These are phyloP conservation scores for Leucosporidium scottii DNA, from an alignment of 768 basidiomycete genomes.

Conservation along the genomic window DNA sequence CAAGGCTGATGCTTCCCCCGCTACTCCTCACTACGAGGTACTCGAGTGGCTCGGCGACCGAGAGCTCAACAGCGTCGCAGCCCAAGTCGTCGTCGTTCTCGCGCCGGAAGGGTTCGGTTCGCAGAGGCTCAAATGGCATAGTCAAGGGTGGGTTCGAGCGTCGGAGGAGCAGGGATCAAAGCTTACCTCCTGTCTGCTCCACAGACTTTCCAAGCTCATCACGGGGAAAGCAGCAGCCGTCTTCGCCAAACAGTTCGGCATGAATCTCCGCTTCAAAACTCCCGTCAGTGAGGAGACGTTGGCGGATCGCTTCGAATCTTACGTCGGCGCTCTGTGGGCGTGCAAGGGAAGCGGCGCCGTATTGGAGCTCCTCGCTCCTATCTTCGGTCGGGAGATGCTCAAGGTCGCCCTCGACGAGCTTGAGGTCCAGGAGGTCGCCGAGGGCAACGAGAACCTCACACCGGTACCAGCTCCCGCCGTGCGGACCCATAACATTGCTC, in stretches of 20 bases:
- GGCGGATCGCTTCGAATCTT: not conserved
- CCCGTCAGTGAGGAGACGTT: not conserved
- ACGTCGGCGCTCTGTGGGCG: not conserved
- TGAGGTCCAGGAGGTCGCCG: no score
- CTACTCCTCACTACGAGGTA: not conserved
- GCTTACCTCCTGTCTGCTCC: not conserved
- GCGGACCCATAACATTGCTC: no score
- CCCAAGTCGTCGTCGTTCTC: not conserved
- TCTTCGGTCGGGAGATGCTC: not conserved
- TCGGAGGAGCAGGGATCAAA: no score
- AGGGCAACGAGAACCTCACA: no score
- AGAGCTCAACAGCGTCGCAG: not conserved
- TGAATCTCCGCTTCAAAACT: not conserved
- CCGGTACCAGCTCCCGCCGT: no score
- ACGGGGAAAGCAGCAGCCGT: not conserved
- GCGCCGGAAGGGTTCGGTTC: not conserved
- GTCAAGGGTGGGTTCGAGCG: not conserved
- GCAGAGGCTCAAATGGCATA: not conserved
- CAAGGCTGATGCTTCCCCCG: no score
- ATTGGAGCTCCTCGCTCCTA: not conserved
- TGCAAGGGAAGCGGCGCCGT: not conserved
- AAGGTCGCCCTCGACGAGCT: no score
- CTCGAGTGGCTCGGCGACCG: not conserved
- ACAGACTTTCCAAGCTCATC: not conserved
- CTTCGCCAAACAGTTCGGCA: not conserved